Base-by-base conservation (phyloP, 129 eudicot genomes). In the Helichrysum umbraculigerum region DNA sequence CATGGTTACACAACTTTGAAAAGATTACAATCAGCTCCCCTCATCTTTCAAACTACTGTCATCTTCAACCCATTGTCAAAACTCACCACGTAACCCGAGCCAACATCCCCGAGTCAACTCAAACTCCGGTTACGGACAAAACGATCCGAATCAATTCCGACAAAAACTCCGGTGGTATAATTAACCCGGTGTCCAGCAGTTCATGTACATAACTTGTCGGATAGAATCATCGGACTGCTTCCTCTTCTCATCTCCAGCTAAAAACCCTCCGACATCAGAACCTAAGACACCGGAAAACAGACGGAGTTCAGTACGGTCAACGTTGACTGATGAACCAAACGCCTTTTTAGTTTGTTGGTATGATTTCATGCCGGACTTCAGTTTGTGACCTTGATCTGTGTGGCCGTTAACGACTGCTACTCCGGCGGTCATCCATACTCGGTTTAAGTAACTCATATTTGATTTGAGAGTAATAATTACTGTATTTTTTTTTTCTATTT, bases 161-260 rank as follows among this genome's bases (percentile, higher is more conserved):
- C 28, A 21, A 57, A 57, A 57, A 16, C 63, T 20, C 63, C 29
- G 3, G 25, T 4, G 63, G 19, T 17, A 2, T 57, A 16, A 16
- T 19, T 57, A 83, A 81, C 84, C 72, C 56, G 72, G 85, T 51
- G 84, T 87, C 90, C 90, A 86, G 74, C 88, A 86, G 84, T 71
- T 86, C 30, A 86, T 20, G 71, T 83, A 83, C 88, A 86, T 78
- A 51, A 83, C 88, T 78, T 83, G 84, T 60, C 82, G 75, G 50
- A 86, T 79, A 3, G 90, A 86, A 37, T 86, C 90, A 41, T 86
- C 90, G 0, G 82, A 75, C 60, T 79, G 76, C 21, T 42, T 66
- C 35, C 32, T 64, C 39, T 74, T 71, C 21, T 78, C 82, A 3
- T 75, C 82, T 30, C 82, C 86, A 37, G 28, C 70, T 47, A 76